Evolutionary conservation across 2,329 filamentous ascomycete species (phyloP), one percentile per base, ranked within the genome.

Genomic region (Aschersonia sp.): DNA sequence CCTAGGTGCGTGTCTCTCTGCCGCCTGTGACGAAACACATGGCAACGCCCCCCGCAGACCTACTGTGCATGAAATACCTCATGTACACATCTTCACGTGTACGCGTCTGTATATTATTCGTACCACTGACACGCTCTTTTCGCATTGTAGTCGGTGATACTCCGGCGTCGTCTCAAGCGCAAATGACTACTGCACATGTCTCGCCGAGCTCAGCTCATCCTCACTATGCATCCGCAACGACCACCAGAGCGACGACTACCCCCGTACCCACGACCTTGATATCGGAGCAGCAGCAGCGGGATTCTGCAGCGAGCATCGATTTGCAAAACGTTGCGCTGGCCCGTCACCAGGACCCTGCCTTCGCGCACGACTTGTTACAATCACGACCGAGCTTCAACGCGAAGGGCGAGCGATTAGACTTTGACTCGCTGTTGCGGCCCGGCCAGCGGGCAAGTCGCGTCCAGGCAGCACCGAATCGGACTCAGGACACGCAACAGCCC

Each of bases 401-500:
- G 50, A 74, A 75, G 3, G 68, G 75, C 1, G 85, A 89, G 58
- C 75, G 80, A 44, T 70, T 89, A 6, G 82, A 80, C 5, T 75
- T 92, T 32, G 82, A 81, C 49, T 89, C 89, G 54, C 69, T 92
- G 2, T 71, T 91, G 1, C 79, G 43, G 31, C 52, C 47, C 5
- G 49, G 48, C 4, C 48, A 51, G 45, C 74, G 73, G 49, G 70
- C 73, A 29, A 71, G 64, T 52, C 73, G 68, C 55, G 73, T 77
- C 46, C 70, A 71, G 42, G 73, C 70, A 45, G 71, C 73, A 30
- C 51, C 70, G 40, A 67, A 74, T 52, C 71, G 69, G 10, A 63
- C 67, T 5, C 71, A 72, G 49, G 72, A 75, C 52, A 62, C 67
- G 6, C 56, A 64, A 30, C 56, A 64, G 29, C 74, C 65, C 49